Percentiles rank a stretch among this genome's conserved stretches.
Conservation (phyloP, 2,329 filamentous ascomycete genomes). For the Microdochium trichocladiopsis region DNA sequence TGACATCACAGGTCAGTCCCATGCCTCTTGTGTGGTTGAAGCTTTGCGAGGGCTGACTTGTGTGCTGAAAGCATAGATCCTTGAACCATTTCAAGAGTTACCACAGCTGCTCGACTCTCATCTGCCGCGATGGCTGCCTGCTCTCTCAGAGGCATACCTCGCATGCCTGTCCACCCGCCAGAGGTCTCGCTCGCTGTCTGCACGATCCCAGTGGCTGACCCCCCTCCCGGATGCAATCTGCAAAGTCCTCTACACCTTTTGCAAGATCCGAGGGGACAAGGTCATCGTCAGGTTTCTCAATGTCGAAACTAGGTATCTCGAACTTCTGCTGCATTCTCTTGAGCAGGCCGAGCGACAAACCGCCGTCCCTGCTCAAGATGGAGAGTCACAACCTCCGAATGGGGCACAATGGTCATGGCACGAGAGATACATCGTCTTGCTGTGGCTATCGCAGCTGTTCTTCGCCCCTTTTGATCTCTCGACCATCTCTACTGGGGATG, state of each 20-base stretch:
- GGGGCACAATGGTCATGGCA: constrained; percentile 62
- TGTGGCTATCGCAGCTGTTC: constrained; percentile 81
- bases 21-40: no score
- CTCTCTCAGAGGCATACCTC: constrained; percentile 70
- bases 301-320: constrained; percentile 81
- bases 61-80: constrained; percentile 32
- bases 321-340: constrained; percentile 69
- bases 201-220: constrained; percentile 33
- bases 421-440: constrained; percentile 76
- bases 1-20: constrained; percentile 37
- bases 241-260: constrained; percentile 78
- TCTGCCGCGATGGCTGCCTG: constrained; percentile 67
- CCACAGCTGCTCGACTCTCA: constrained; percentile 87
- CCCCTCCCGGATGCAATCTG: constrained; percentile 66
- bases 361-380: constrained; percentile 2
- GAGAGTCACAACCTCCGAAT: constrained; percentile 6
- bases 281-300: constrained; percentile 86
- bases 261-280: constrained; percentile 91
- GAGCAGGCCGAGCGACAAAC: constrained; percentile 47
- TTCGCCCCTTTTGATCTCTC: constrained; percentile 85
- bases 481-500: constrained; percentile 65
- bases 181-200: constrained; percentile 29
- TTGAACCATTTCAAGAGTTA: constrained; percentile 92
- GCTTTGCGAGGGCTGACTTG: constrained; percentile 9
- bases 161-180: constrained; percentile 48